Evolutionary conservation across 768 basidiomycete genomes (phyloP), one percentile per base, ranked within the genome.

Genomic region (Cyclocybe aegerita): DNA sequence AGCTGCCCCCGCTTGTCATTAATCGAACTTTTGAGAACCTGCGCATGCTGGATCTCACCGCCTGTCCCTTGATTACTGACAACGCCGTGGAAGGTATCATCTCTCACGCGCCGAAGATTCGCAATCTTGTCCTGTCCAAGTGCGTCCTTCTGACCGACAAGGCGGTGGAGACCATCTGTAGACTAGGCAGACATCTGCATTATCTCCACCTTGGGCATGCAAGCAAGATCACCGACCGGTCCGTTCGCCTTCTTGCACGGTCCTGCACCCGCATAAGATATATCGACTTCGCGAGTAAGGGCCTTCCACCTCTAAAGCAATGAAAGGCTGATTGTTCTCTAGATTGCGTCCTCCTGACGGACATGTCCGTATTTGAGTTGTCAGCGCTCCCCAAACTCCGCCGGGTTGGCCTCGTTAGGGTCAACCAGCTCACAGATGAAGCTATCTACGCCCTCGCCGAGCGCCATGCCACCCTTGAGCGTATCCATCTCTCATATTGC

Each of bases 401-500:
- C 33, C 85, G 97, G 2, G 88, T 99, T 55, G 97, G 97, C 43
- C 85, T 99, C 33, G 97, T 98, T 38, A 85, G 95, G 51, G 94
- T 98, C 43, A 83, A 75, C 64, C 92, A 94, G 59, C 73, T 99
- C 49, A 99, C 97, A 9, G 97, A 99, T 64, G 85, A 96, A 60
- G 93, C 93, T 2, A 85, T 98, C 31, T 90, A 89, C 64, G 79
- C 94, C 1, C 81, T 99, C 8, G 91, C 85, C 7, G 89, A 93
- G 54, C 82, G 93, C 11, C 85, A 91, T 60, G 82, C 83, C 29
- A 88, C 92, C 7, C 78, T 98, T 16, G 97, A 99, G 65, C 87
- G 97, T 36, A 93, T 99, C 15, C 97, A 99, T 69, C 75, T 99
- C 43, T 97, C 93, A 2, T 98, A 98, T 65, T 99, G 97, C 67